Percentiles rank a stretch among this genome's conserved stretches.
These are phyloP conservation scores for Pseudogymnoascus sp. DNA, from an alignment of 2,329 filamentous ascomycete species.

Conservation along the genomic window DNA sequence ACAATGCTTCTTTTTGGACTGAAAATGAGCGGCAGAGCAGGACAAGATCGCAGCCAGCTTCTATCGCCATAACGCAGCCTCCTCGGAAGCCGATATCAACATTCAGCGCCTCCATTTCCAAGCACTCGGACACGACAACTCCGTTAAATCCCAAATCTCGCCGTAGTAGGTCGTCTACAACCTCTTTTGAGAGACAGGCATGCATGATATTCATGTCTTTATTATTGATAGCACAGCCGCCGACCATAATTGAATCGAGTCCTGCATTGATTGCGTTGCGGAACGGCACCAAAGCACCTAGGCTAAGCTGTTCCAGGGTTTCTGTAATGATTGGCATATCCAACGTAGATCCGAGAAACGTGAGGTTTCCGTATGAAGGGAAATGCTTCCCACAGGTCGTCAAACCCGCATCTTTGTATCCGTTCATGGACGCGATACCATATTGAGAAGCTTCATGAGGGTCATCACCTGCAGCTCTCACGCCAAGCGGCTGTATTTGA, in stretches of 20 bases:
- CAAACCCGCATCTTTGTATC: conserved; percentile 84
- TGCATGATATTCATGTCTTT: conserved; percentile 92
- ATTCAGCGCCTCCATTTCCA: conserved; percentile 94
- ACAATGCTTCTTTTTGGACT: conserved; percentile 86
- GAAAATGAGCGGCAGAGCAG: conserved; percentile 82
- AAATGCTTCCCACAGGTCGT: conserved; percentile 94
- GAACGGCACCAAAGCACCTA: conserved; percentile 89
- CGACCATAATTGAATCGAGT: conserved; percentile 91
- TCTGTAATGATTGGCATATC: conserved; percentile 96
- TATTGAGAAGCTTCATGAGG: conserved; percentile 93
- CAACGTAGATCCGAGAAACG: conserved; percentile 83
- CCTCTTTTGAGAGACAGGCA: conserved; percentile 85
- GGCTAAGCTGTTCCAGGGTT: conserved; percentile 81
- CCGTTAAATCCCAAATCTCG: conserved; percentile 84
- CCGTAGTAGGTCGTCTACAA: conserved; percentile 84
- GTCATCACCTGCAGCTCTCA: conserved; percentile 85
- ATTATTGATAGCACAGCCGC: conserved; percentile 87
- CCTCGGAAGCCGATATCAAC: conserved; percentile 96
- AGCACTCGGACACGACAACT: conserved; percentile 88
- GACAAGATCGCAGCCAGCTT: conserved; percentile 89
- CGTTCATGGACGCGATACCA: conserved; percentile 82
- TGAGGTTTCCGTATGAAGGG: conserved; percentile 89
- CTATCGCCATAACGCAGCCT: conserved; percentile 94
- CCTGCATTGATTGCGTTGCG: conserved; percentile 82
- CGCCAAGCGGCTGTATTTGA: conserved; percentile 82